Percentiles rank a stretch among this genome's conserved stretches.
Conservation (phyloP, 2,329 filamentous ascomycete species). For the Waltergamsia citrina region DNA sequence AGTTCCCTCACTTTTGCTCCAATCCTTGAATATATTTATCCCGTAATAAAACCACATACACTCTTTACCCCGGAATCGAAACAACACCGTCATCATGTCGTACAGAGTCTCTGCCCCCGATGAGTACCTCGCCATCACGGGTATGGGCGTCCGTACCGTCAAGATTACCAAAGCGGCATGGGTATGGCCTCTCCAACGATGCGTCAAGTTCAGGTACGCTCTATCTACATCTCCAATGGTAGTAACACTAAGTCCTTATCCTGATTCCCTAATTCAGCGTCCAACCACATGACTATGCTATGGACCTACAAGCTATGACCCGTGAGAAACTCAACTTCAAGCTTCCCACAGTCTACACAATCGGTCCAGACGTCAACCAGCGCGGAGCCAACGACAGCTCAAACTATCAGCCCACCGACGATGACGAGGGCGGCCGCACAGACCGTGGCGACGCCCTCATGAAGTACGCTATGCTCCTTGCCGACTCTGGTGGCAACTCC, state of each 20-base stretch:
- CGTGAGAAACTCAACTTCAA: conserved; percentile 78
- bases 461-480: conserved; percentile 76
- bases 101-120: conserved; percentile 66
- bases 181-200: conserved; percentile 62
- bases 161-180: conserved; percentile 71
- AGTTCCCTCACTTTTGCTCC: too few relatives aligned
- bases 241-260: not conserved
- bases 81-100: conserved; percentile 33
- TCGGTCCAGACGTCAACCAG: conserved; percentile 66
- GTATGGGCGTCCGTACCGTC: conserved; percentile 64
- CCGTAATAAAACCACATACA: too few relatives aligned
- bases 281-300: conserved; percentile 71
- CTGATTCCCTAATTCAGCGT: conserved; percentile 28
- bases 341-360: conserved; percentile 76
- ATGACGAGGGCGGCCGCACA: conserved; percentile 23
- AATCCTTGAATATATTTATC: too few relatives aligned
- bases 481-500: conserved; percentile 50
- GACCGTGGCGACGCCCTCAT: conserved; percentile 55
- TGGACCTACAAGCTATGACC: conserved; percentile 82
- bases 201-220: conserved; percentile 37
- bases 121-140: conserved; percentile 82
- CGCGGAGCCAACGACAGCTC: conserved; percentile 26
- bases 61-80: too few relatives aligned
- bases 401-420: conserved; percentile 7
- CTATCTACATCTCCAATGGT: not conserved